Percentiles rank a stretch among this genome's conserved stretches.
phyloP scores from a whole-genome alignment of 768 basidiomycete species.

The Tulasnella sp. region DNA sequence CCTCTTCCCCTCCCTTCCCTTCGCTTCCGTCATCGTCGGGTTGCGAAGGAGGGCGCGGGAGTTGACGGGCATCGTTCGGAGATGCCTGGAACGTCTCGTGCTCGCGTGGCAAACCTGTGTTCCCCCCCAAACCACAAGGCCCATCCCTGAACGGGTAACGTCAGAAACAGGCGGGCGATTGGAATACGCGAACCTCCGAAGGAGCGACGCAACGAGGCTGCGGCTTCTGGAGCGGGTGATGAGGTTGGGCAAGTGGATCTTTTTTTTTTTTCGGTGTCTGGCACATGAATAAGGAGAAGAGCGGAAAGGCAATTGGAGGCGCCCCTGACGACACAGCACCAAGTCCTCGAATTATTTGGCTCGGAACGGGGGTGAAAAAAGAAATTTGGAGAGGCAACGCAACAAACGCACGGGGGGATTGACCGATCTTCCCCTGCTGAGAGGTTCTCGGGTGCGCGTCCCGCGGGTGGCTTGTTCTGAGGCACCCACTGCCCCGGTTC shows the following conservation, averaged over 20 bases:
- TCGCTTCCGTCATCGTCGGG: conserved; percentile 14
- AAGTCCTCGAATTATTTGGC: background rate
- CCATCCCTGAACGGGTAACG: background rate
- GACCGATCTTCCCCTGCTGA: background rate
- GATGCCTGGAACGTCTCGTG: background rate
- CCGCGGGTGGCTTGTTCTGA: background rate
- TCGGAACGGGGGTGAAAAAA: background rate
- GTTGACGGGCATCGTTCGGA: background rate
- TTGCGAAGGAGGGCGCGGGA: conserved; percentile 7
- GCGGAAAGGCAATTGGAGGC: background rate
- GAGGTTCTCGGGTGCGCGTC: background rate
- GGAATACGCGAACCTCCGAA: background rate
- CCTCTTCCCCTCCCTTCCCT: background rate
- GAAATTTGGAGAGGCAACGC: background rate
- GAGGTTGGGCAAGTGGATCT: background rate
- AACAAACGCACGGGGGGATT: background rate
- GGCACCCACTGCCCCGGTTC: background rate
- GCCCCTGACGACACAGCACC: background rate
- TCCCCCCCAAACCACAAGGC: background rate
- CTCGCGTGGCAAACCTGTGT: conserved; percentile 10
- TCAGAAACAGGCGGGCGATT: background rate
- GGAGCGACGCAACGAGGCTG: background rate
- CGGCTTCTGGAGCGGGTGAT: background rate
- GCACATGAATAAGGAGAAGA: background rate
- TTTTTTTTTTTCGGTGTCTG: background rate